Conservation (phyloP, 768 basidiomycete species). For the Trametes meyenii region DNA sequence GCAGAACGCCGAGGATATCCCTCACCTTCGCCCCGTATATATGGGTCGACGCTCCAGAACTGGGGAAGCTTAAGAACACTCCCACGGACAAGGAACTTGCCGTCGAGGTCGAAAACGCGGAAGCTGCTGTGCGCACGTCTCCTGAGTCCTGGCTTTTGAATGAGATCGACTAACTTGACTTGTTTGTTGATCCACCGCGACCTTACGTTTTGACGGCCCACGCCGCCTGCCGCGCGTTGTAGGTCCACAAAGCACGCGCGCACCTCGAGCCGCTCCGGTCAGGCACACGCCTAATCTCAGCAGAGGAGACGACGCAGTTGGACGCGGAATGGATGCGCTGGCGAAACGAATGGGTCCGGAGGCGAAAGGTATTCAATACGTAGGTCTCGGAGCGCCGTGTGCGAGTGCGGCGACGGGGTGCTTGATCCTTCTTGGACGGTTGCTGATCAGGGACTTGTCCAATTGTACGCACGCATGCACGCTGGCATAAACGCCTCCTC, state of each 20-base stretch:
- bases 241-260: conserved; percentile 53
- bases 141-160: too few relatives aligned
- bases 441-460: not conserved
- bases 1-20: too few relatives aligned
- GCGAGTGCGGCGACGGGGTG: not conserved
- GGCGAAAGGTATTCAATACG: conserved; percentile 78
- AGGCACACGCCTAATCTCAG: conserved; percentile 67
- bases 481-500: not conserved
- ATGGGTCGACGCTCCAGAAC: conserved; percentile 46
- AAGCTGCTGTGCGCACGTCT: conserved; percentile 47
- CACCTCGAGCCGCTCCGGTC: conserved; percentile 67
- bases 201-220: not conserved
- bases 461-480: not conserved
- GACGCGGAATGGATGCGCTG: conserved; percentile 79
- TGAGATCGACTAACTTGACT: too few relatives aligned
- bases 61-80: conserved; percentile 59
- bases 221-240: conserved; percentile 12
- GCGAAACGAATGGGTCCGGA: conserved; percentile 78
- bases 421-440: not conserved
- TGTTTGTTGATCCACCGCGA: too few relatives aligned
- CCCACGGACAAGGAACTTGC: conserved; percentile 75
- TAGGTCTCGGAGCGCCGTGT: conserved; percentile 41
- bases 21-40: not conserved
- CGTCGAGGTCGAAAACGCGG: conserved; percentile 51
- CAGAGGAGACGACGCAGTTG: conserved; percentile 67